Percentiles rank a stretch among this genome's conserved stretches.
Conservation (phyloP, 768 basidiomycete species). For the Mycena chlorophos region DNA sequence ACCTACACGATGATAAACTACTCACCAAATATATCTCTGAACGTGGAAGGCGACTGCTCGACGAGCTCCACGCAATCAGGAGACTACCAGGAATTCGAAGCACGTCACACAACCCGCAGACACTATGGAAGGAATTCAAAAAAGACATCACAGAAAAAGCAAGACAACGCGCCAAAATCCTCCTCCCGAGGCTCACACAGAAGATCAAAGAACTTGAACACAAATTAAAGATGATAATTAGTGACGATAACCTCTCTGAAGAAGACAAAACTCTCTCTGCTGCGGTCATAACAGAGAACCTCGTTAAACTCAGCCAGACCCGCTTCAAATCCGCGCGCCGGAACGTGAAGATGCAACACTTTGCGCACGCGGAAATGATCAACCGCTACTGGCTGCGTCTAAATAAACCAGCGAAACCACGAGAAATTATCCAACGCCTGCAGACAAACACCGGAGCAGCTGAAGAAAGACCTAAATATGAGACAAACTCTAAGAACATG, state of each 20-base stretch:
- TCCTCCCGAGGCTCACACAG: background rate
- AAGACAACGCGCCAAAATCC: background rate
- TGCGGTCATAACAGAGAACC: slow-evolving; percentile 1
- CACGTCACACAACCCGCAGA: background rate
- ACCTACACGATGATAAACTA: slow-evolving; percentile 21
- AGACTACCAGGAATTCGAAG: background rate
- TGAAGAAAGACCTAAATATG: background rate
- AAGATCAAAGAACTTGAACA: background rate
- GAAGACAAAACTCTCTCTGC: background rate
- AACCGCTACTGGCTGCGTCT: background rate
- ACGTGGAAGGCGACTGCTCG: background rate
- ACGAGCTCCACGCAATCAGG: background rate
- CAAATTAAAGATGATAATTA: background rate
- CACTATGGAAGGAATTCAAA: slow-evolving; percentile 3
- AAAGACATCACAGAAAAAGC: background rate
- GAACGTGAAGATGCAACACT: background rate
- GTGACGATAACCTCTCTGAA: background rate
- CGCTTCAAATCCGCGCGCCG: background rate
- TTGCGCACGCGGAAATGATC: background rate
- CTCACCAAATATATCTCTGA: background rate
- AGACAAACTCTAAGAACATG: slow-evolving; percentile 1
- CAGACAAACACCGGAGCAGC: background rate
- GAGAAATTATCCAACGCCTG: background rate
- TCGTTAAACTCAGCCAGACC: background rate
- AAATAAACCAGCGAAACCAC: background rate